Percentiles rank a stretch among this genome's conserved stretches.
Evolutionary conservation across 805 yeast genomes (phyloP).

Genomic region (Myxozyma monticola): DNA sequence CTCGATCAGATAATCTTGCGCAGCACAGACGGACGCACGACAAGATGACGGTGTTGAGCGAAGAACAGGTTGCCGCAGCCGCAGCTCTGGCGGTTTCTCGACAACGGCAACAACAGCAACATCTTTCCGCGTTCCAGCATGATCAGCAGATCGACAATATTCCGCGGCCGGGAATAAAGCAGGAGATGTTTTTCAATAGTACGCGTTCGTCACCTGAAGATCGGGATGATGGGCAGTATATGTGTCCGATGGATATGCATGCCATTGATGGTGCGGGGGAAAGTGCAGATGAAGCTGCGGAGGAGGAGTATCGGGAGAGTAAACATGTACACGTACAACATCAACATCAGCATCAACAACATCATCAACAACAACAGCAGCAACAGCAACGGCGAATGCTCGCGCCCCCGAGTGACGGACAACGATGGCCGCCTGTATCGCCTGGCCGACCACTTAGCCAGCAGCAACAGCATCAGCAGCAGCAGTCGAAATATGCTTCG

Average conservation of each 20-base stretch:
- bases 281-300: constrained; percentile 2
- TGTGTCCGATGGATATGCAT: neutral
- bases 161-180: neutral
- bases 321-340: too few species aligned
- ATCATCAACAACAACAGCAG: too few species aligned
- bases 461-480: too few species aligned
- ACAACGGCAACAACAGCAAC: constrained; percentile 30
- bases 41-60: constrained; percentile 20
- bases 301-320: neutral
- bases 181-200: constrained; percentile 3
- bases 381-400: too few species aligned
- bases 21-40: constrained; percentile 32
- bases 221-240: neutral
- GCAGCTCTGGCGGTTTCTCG: constrained; percentile 15
- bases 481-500: too few species aligned
- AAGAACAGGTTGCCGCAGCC: constrained; percentile 22
- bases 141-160: neutral
- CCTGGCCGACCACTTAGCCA: too few species aligned
- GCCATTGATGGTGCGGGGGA: neutral
- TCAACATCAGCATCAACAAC: too few species aligned
- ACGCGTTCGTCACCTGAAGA: constrained; percentile 2
- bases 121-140: constrained; percentile 5
- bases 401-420: too few species aligned
- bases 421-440: too few species aligned
- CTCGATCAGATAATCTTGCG: constrained; percentile 27